Base-by-base conservation (phyloP, 768 basidiomycete species). In the Xerocomellus chrysenteron region DNA sequence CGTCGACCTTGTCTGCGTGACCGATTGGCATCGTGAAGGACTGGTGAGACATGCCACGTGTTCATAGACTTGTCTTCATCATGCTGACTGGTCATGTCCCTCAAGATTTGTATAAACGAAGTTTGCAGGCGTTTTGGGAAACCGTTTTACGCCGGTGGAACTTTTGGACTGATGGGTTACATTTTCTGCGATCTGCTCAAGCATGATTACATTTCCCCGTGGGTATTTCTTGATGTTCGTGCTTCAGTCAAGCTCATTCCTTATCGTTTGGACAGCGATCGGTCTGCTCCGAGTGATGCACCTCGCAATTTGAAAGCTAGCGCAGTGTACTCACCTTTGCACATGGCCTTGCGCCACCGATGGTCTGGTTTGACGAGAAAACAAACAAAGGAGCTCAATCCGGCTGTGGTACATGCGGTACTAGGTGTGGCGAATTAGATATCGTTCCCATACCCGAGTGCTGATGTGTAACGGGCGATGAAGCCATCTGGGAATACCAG, bases 111-210 rank as follows among this genome's bases (percentile, higher is more conserved):
- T 47, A 78, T 95, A 52, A 95, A 98, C 70, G 81, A 83, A 50
- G 78, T 84, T n/a, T 93, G 94, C 70, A 80, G 94, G 57, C 79
- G 81, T 54, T 76, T 82, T 47, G 75, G 78, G 42, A 93, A 87
- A 59, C 87, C 91, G 7, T 88, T 98, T 69, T 98, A 97, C 65
- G 85, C 88, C n/a, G 94, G 94, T 1, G 92, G 92, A 12, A 88
- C 90, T 16, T 95, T 93, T 69, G 96, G 96, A 21, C 78, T 95
- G 56, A 76, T 86, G 45, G 96, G 96, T 16, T 99, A 93, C 73
- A 92, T 97, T 65, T 97, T 98, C 68, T 93, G 92, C 59, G 95
- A 98, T 70, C 79, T 99, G 53, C 77, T 94, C 54, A 79, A 83
- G 53, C 96, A 97, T 65, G 87, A 94, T 58, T 93, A 88, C 70